Evolutionary conservation across 805 yeast genomes (phyloP).

Genomic region (Naumovozyma dairenensis): DNA sequence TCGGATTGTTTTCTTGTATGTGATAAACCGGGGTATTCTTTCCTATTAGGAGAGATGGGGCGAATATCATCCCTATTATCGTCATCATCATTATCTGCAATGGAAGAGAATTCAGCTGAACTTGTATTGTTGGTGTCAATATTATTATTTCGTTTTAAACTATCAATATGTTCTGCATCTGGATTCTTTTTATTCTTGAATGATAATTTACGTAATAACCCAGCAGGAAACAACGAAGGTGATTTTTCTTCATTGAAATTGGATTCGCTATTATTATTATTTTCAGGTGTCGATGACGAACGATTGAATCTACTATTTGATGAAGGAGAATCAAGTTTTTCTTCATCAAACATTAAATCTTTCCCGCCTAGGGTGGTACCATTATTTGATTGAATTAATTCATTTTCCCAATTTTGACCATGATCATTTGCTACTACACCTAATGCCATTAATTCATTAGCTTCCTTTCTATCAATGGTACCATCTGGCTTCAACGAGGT

Average conservation of each 20-base stretch:
- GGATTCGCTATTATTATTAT: slow-evolving; percentile 56
- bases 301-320: slow-evolving; percentile 29
- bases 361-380: too few relatives aligned
- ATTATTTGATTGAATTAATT: too few relatives aligned
- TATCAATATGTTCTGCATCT: slow-evolving; percentile 1
- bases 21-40: slow-evolving; percentile 15
- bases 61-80: too few relatives aligned
- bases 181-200: slow-evolving; percentile 5
- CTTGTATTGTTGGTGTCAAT: background rate
- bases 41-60: slow-evolving; percentile 9
- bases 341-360: slow-evolving; percentile 14
- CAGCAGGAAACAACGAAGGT: slow-evolving; percentile 14
- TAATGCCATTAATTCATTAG: slow-evolving; percentile 55
- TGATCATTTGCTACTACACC: slow-evolving; percentile 79
- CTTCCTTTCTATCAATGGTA: slow-evolving; percentile 20
- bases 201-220: slow-evolving; percentile 18
- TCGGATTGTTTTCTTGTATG: slow-evolving; percentile 23
- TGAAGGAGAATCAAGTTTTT: slow-evolving; percentile 14
- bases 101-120: slow-evolving; percentile 4
- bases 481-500: slow-evolving; percentile 20
- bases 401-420: slow-evolving; percentile 61
- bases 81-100: too few relatives aligned
- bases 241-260: slow-evolving; percentile 4
- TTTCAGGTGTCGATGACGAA: slow-evolving; percentile 49
- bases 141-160: slow-evolving; percentile 2